Evolutionary conservation across 306 rosid species (phyloP).

Genomic region (Prunus mume): DNA sequence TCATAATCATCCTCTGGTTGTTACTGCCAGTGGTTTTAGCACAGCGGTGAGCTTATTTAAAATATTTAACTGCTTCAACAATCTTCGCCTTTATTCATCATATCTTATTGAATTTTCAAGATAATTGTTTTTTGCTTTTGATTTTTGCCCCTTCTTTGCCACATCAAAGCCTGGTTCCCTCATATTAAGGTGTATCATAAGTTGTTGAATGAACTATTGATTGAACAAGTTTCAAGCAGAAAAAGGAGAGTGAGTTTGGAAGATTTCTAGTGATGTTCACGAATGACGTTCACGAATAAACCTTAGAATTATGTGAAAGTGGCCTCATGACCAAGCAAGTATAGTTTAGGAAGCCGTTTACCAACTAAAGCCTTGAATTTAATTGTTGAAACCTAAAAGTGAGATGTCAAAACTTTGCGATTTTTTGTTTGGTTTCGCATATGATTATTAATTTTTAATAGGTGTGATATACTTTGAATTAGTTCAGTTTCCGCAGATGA

Average conservation of each 20-base stretch:
- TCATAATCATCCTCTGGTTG: slow-evolving; percentile 81
- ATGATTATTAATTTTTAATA: not conserved
- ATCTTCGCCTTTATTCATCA: not conserved
- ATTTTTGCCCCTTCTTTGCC: not conserved
- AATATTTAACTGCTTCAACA: not conserved
- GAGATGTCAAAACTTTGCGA: not conserved
- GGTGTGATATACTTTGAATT: slow-evolving; percentile 6
- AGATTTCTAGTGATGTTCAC: not conserved
- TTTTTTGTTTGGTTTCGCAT: too few species aligned
- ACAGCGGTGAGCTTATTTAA: slow-evolving; percentile 54
- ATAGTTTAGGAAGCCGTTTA: not conserved
- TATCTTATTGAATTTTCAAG: not conserved
- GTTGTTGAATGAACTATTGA: not conserved
- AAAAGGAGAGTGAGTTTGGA: not conserved
- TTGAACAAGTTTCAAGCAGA: not conserved
- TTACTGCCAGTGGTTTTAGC: slow-evolving; percentile 70
- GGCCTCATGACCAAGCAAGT: not conserved
- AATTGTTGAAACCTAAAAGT: not conserved
- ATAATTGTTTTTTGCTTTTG: not conserved
- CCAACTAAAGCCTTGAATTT: not conserved
- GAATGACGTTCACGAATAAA: not conserved
- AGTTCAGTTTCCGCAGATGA: not conserved
- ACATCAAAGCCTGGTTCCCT: not conserved
- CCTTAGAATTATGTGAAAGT: not conserved
- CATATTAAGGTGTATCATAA: not conserved